Base-by-base conservation (phyloP, 2,329 filamentous ascomycete species). In the Epichloe hybrida region DNA sequence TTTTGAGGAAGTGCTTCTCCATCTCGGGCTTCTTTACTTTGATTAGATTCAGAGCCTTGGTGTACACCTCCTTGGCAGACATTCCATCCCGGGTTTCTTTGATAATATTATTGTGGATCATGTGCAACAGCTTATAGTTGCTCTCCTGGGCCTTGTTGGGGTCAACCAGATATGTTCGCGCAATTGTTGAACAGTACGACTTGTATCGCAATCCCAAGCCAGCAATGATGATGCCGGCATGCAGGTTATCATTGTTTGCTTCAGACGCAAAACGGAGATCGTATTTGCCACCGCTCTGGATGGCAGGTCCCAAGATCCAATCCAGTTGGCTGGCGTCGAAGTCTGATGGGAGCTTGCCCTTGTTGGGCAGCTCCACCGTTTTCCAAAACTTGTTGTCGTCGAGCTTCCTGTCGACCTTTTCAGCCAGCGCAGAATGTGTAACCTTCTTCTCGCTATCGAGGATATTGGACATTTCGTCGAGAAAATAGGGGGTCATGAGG, bases 371-470 rank as follows among this genome's bases (percentile, higher is more conserved):
- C 62, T 84, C 73, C 70, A 84, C 77, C 64, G 75, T 86, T 63
- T 89, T 86, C 80, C 95, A 98, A 65, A 95, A 98, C 61, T 94
- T 95, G 48, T 80, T 74, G 59, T 98, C 89, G 60, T 97, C 91
- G 51, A 98, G 83, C 70, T 96, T 96, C 61, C 82, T 80, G 58
- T 91, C 83, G 34, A 98, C 85, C 68, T 90, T 93, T 61, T 88
- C 82, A n/a, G 87, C 83, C 7, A 98, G 77, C 2, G 78, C 77
- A 57, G 84, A 87, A 69, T 98, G 93, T 56, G 89, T 93, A 64
- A 97, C 88, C 65, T 95, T 95, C 74, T 95, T 96, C 67, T 97
- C 94, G 58, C 90, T 85, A 63, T 98, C 93, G 53, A 98, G 80
- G 49, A 97, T 85, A 59, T 86, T 85, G 48, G 91, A 95, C 90